These are phyloP conservation scores for Salisapilia sapeloensis DNA, from an alignment of 352 stramenopile species.

Conservation along the genomic window DNA sequence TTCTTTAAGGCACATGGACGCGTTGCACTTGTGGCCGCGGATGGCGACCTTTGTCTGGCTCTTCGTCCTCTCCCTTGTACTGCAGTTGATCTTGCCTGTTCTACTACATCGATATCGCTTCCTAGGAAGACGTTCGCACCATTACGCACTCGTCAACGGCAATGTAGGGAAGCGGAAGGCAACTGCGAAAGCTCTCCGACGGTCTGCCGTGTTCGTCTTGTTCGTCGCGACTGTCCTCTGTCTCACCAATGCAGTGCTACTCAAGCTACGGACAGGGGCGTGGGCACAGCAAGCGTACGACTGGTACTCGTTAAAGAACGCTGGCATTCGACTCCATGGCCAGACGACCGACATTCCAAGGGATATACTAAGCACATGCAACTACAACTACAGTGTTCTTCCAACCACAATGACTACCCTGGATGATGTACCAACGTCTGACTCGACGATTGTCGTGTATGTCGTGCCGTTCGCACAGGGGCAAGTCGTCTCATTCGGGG, in stretches of 20 bases:
- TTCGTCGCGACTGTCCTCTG: too few species aligned
- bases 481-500: constrained; percentile 13
- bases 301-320: constrained; percentile 31
- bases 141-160: too few species aligned
- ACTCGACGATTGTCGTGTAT: constrained; percentile 12
- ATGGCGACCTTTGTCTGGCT: too few species aligned
- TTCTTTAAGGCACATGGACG: too few species aligned
- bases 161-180: too few species aligned
- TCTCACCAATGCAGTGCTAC: constrained; percentile 7
- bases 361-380: constrained; percentile 20
- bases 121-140: too few species aligned
- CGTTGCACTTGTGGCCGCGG: too few species aligned
- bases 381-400: constrained; percentile 8
- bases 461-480: constrained; percentile 27
- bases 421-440: constrained; percentile 5
- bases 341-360: constrained; percentile 8
- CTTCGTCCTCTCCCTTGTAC: too few species aligned
- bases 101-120: too few species aligned
- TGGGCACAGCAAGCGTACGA: constrained; percentile 31
- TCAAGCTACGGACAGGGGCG: constrained; percentile 28
- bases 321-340: constrained; percentile 17
- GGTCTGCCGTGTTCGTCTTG: too few species aligned
- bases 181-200: too few species aligned
- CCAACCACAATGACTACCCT: constrained; percentile 9
- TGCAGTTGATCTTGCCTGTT: too few species aligned